These are phyloP conservation scores for Trichoderma aggressivum DNA, from an alignment of 2,329 filamentous ascomycete species.

Conservation along the genomic window DNA sequence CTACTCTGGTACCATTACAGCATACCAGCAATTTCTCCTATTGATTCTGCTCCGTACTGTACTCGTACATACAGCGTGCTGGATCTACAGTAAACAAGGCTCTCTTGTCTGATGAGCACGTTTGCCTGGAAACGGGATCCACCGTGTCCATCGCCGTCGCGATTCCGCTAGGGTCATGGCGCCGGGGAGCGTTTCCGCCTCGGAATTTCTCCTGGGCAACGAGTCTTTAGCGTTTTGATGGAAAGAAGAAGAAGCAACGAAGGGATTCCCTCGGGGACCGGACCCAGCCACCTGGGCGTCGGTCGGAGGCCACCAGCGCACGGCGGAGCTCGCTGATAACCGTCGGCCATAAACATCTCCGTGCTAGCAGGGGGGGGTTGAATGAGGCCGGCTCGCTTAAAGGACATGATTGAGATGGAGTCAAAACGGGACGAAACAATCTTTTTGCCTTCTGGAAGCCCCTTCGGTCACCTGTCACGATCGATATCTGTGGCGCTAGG, in stretches of 20 bases:
- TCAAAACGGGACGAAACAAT: background rate
- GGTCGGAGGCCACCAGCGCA: conserved; percentile 9
- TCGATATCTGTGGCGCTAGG: background rate
- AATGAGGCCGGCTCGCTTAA: conserved; percentile 7
- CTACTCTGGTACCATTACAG: background rate
- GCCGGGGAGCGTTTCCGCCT: conserved; percentile 34
- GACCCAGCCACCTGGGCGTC: background rate
- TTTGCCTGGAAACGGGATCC: conserved; percentile 1
- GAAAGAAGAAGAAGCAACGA: background rate
- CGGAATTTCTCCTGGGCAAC: conserved; percentile 4
- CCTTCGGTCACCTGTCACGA: conserved; percentile 14
- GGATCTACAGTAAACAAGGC: background rate
- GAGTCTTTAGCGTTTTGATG: background rate
- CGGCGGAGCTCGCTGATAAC: conserved; percentile 14
- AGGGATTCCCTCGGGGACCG: background rate
- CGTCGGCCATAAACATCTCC: conserved; percentile 7
- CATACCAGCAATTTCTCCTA: background rate
- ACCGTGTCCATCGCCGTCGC: background rate
- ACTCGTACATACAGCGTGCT: background rate
- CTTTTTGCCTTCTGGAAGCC: conserved; percentile 9
- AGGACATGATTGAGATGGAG: background rate
- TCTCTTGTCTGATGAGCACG: background rate
- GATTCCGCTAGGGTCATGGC: conserved; percentile 15
- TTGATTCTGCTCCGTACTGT: background rate
- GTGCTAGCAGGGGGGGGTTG: background rate